phyloP scores from a whole-genome alignment of 1,139 yeast species.

The Suhomyces taliae region DNA sequence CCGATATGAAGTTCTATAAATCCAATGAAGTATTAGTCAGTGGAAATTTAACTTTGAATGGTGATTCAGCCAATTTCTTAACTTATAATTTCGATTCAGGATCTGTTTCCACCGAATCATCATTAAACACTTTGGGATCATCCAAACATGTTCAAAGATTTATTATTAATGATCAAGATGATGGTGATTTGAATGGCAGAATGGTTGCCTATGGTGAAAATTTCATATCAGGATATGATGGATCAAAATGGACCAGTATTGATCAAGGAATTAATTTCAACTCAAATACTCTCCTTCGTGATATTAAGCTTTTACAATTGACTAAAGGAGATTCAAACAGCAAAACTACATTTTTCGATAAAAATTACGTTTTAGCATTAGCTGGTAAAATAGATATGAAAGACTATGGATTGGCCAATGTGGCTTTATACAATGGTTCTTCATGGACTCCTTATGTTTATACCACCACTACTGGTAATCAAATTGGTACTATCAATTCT shows the following conservation, averaged over 20 bases:
- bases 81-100: slow-evolving; percentile 52
- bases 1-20: slow-evolving; percentile 54
- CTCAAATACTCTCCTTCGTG: slow-evolving; percentile 33
- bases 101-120: slow-evolving; percentile 19
- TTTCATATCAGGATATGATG: slow-evolving; percentile 52
- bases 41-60: slow-evolving; percentile 56
- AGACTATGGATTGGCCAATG: slow-evolving; percentile 59
- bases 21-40: slow-evolving; percentile 55
- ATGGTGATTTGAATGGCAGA: slow-evolving; percentile 45
- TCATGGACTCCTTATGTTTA: slow-evolving; percentile 71
- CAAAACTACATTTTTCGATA: slow-evolving; percentile 37
- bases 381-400: slow-evolving; percentile 60
- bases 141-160: slow-evolving; percentile 47
- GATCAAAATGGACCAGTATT: slow-evolving; percentile 45
- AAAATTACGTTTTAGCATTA: slow-evolving; percentile 51
- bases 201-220: slow-evolving; percentile 57
- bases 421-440: slow-evolving; percentile 69
- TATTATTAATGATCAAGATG: slow-evolving; percentile 45
- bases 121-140: slow-evolving; percentile 28
- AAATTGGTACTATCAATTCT: slow-evolving; percentile 34
- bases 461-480: slow-evolving; percentile 19
- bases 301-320: slow-evolving; percentile 41
- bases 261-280: slow-evolving; percentile 37
- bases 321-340: slow-evolving; percentile 26
- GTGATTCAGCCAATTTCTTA: slow-evolving; percentile 40